These are phyloP conservation scores for Phlebiopsis gigantea DNA, from an alignment of 768 basidiomycete species.

Conservation along the genomic window DNA sequence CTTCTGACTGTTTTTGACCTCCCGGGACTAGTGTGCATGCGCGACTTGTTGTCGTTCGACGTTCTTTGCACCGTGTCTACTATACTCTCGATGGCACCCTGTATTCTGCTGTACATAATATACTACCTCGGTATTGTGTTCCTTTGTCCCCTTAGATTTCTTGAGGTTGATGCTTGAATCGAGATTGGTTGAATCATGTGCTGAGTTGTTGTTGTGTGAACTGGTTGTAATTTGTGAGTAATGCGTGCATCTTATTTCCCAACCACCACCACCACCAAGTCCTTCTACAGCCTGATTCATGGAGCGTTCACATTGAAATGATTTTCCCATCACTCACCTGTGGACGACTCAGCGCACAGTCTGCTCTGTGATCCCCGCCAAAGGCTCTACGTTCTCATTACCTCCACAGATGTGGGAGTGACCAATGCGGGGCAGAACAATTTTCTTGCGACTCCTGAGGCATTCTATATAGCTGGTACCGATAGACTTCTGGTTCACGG, in stretches of 20 bases:
- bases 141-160: background rate
- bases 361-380: background rate
- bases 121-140: background rate
- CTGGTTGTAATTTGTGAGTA: background rate
- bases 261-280: background rate
- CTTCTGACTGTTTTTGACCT: background rate
- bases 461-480: background rate
- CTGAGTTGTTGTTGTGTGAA: background rate
- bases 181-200: background rate
- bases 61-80: slow-evolving; percentile 1
- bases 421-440: background rate
- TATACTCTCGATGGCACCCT: background rate
- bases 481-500: background rate
- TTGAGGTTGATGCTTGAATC: background rate
- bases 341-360: too few relatives aligned
- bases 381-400: background rate
- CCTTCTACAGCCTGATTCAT: background rate
- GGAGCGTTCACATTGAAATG: too few relatives aligned
- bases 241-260: background rate
- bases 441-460: background rate
- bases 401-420: background rate
- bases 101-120: background rate
- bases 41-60: background rate
- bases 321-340: too few relatives aligned
- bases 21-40: background rate